These are phyloP conservation scores for Lepidium didymum DNA, from an alignment of 345 rosid species.

Conservation along the genomic window DNA sequence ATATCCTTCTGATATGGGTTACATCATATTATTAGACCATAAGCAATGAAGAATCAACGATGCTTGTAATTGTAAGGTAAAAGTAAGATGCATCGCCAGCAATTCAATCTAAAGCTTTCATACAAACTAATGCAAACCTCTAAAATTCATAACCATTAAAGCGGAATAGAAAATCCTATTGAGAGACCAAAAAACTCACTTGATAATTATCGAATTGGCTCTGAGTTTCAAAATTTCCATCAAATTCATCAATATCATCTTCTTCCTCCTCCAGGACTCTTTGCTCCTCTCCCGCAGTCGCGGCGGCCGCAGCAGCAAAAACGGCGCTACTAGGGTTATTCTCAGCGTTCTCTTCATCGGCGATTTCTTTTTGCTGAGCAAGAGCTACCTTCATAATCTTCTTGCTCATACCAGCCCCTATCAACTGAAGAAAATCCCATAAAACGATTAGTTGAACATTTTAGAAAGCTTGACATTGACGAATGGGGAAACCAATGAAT, in stretches of 20 bases:
- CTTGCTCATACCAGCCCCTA: conserved; percentile 63
- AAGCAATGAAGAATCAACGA: background rate
- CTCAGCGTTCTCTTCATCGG: conserved; percentile 49
- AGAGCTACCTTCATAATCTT: conserved; percentile 82
- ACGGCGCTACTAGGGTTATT: conserved; percentile 26
- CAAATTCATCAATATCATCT: conserved; percentile 60
- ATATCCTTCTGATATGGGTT: conserved; percentile 48
- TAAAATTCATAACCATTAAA: background rate
- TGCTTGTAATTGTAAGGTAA: background rate
- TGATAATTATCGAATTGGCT: conserved; percentile 49
- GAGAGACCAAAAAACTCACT: conserved; percentile 24
- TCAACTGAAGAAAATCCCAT: conserved; percentile 31
- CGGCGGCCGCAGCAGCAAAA: conserved; percentile 28
- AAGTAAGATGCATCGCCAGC: background rate
- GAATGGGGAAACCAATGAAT: background rate
- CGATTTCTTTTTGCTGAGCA: conserved; percentile 75
- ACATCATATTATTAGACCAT: background rate
- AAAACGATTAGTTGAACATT: background rate
- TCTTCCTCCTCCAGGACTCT: conserved; percentile 41
- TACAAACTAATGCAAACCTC: background rate
- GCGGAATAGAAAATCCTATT: background rate
- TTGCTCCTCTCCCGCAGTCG: conserved; percentile 32
- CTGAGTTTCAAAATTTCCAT: conserved; percentile 54
- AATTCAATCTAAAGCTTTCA: background rate
- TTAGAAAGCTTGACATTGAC: background rate